phyloP scores from a whole-genome alignment of 2,329 filamentous ascomycete species.

The Aureobasidium sp. region DNA sequence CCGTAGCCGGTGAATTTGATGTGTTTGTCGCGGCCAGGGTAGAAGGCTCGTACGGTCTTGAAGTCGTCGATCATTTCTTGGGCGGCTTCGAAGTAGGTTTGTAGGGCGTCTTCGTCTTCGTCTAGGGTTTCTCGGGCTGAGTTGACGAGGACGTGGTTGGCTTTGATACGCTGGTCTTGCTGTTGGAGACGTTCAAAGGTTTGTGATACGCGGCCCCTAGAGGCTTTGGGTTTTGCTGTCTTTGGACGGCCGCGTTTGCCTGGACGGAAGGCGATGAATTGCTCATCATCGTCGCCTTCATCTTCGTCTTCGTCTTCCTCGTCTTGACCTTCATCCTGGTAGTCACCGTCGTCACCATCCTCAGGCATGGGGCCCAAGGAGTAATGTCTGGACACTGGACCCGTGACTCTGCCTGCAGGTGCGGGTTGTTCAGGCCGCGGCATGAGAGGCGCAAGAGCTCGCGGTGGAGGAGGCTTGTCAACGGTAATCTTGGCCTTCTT shows the following conservation, averaged over 20 bases:
- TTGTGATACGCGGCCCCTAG: slow-evolving; percentile 9
- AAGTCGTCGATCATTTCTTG: slow-evolving; percentile 55
- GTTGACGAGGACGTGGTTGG: slow-evolving; percentile 36
- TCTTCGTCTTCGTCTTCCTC: neutral
- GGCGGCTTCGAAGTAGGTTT: slow-evolving; percentile 54
- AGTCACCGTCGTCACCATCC: neutral
- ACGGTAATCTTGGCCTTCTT: slow-evolving; percentile 37
- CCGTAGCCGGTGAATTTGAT: slow-evolving; percentile 39
- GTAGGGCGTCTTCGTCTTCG: slow-evolving; percentile 41
- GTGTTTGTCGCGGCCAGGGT: slow-evolving; percentile 44
- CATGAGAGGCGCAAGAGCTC: slow-evolving; percentile 2
- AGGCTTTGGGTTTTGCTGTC: neutral
- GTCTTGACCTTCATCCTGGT: slow-evolving; percentile 1
- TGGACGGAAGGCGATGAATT: neutral
- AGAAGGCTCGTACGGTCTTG: slow-evolving; percentile 53
- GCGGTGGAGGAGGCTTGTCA: neutral
- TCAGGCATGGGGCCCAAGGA: neutral
- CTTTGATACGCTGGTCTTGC: slow-evolving; percentile 21
- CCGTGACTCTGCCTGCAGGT: neutral
- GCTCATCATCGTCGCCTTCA: neutral
- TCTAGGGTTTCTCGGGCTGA: slow-evolving; percentile 44
- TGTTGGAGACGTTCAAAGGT: slow-evolving; percentile 8
- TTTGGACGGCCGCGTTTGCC: neutral
- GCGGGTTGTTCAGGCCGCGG: slow-evolving; percentile 2
- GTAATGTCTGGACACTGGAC: slow-evolving; percentile 3